A percentile compares a stretch with the other conserved stretches of the same genome.
These are phyloP conservation scores for Dictyostelium capitatum DNA, from an alignment of 78 protist species.

Conservation along the genomic window DNA sequence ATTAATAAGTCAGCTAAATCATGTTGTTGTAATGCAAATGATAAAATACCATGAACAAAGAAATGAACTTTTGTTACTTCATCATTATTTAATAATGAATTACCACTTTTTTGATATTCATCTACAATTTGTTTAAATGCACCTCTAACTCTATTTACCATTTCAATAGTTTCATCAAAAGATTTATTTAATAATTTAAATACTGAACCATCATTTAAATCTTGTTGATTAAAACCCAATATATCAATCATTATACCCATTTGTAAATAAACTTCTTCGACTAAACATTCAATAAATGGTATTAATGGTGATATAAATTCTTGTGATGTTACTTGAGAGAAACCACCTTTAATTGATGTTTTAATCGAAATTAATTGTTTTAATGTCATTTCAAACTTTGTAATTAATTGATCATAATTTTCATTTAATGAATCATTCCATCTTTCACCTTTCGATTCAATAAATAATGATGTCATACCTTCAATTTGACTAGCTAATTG, in stretches of 20 bases:
- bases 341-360: slow-evolving; percentile 7
- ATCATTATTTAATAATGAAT: background rate
- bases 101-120: slow-evolving; percentile 17
- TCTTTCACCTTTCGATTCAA: slow-evolving; percentile 37
- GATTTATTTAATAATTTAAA: slow-evolving; percentile 3
- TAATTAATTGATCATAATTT: slow-evolving; percentile 12
- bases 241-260: slow-evolving; percentile 64
- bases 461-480: background rate
- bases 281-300: slow-evolving; percentile 52
- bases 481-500: slow-evolving; percentile 9
- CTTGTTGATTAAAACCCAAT: background rate
- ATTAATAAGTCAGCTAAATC: slow-evolving; percentile 5
- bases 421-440: slow-evolving; percentile 37
- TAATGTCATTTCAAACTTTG: slow-evolving; percentile 42
- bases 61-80: slow-evolving; percentile 47
- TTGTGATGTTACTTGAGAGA: background rate
- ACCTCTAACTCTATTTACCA: slow-evolving; percentile 4
- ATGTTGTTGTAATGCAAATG: slow-evolving; percentile 51
- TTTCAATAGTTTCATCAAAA: slow-evolving; percentile 50
- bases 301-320: slow-evolving; percentile 26
- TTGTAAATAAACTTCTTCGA: slow-evolving; percentile 73
- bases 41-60: slow-evolving; percentile 51
- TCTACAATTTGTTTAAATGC: slow-evolving; percentile 12
- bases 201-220: background rate
- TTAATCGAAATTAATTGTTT: slow-evolving; percentile 64